Conservation (phyloP, 352 stramenopile species). For the Peronospora destructor region DNA sequence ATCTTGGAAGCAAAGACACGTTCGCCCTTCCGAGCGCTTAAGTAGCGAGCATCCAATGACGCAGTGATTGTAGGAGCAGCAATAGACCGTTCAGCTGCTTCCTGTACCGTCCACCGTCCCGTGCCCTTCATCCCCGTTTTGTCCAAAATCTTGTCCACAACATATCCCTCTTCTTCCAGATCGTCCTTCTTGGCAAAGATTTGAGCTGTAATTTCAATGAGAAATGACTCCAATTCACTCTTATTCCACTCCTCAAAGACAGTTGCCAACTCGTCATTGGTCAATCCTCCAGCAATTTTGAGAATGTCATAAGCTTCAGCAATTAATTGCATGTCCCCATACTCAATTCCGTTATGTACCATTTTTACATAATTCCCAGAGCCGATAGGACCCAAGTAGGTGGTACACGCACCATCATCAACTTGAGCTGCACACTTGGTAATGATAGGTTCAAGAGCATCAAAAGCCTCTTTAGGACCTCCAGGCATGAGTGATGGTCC, state of each 20-base stretch:
- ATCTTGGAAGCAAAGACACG: slow-evolving; percentile 90
- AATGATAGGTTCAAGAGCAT: slow-evolving; percentile 95
- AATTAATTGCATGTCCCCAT: slow-evolving; percentile 99
- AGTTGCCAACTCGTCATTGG: slow-evolving; percentile 86
- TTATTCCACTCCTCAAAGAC: slow-evolving; percentile 98
- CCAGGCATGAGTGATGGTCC: slow-evolving; percentile 98
- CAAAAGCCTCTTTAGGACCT: slow-evolving; percentile 92
- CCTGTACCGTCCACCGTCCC: slow-evolving; percentile 94
- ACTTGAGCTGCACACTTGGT: slow-evolving; percentile 95
- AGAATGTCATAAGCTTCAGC: slow-evolving; percentile 97
- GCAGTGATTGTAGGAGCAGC: slow-evolving; percentile 96
- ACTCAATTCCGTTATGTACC: slow-evolving; percentile 99
- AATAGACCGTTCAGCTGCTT: slow-evolving; percentile 93
- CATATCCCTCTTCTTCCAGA: slow-evolving; percentile 73
- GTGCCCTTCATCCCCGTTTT: slow-evolving; percentile 99
- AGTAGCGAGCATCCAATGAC: slow-evolving; percentile 94
- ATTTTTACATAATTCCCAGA: slow-evolving; percentile 99
- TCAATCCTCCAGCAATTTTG: slow-evolving; percentile 88
- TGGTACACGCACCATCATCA: slow-evolving; percentile 92
- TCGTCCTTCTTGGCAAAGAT: slow-evolving; percentile 98
- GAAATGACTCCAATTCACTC: slow-evolving; percentile 92
- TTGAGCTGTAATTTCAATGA: slow-evolving; percentile 98
- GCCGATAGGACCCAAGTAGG: slow-evolving; percentile 93
- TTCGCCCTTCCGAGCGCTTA: slow-evolving; percentile 94
- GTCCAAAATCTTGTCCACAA: slow-evolving; percentile 97